Percentiles rank a stretch among this genome's conserved stretches.
These are phyloP conservation scores for Neofusicoccum kwambonambiense DNA, from an alignment of 2,329 filamentous ascomycete genomes.

Conservation along the genomic window DNA sequence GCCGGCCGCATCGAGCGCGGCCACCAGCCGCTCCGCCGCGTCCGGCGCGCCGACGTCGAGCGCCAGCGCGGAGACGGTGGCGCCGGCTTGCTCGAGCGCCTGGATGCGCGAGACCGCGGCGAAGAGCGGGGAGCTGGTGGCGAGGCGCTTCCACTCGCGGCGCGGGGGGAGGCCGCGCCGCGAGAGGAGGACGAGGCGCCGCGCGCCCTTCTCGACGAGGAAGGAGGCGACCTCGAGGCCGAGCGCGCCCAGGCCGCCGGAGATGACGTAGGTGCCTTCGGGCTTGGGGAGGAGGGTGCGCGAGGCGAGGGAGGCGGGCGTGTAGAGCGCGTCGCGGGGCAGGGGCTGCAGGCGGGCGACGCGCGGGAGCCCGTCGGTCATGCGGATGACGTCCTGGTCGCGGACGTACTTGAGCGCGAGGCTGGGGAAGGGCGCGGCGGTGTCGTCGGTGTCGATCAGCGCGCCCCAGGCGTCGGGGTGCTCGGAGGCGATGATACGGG, in stretches of 20 bases:
- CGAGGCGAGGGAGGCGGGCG: background rate
- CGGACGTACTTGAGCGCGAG: constrained; percentile 41
- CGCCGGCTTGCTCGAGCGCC: constrained; percentile 26
- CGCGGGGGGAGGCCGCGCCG: constrained; percentile 21
- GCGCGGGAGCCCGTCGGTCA: constrained; percentile 39
- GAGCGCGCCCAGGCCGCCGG: constrained; percentile 43
- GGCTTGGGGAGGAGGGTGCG: constrained; percentile 24
- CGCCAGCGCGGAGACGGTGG: constrained; percentile 32
- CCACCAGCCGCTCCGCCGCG: constrained; percentile 24
- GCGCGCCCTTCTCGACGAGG: constrained; percentile 41
- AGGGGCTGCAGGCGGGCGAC: constrained; percentile 32
- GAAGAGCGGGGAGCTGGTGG: constrained; percentile 18
- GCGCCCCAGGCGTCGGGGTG: constrained; percentile 39
- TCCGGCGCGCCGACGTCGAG: constrained; percentile 36
- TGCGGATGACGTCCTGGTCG: constrained; percentile 37
- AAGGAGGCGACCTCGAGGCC: constrained; percentile 40
- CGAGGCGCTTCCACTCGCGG: constrained; percentile 31
- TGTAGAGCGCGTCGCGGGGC: constrained; percentile 18
- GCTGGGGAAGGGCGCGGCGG: constrained; percentile 31
- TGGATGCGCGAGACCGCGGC: constrained; percentile 21
- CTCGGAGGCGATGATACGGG: constrained; percentile 40
- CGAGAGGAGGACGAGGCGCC: constrained; percentile 42
- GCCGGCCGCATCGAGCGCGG: constrained; percentile 30
- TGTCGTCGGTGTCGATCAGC: constrained; percentile 37
- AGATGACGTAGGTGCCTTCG: constrained; percentile 45